Conservation (phyloP, 176 grass and related monocot genomes). For the Pharus latifolius region DNA sequence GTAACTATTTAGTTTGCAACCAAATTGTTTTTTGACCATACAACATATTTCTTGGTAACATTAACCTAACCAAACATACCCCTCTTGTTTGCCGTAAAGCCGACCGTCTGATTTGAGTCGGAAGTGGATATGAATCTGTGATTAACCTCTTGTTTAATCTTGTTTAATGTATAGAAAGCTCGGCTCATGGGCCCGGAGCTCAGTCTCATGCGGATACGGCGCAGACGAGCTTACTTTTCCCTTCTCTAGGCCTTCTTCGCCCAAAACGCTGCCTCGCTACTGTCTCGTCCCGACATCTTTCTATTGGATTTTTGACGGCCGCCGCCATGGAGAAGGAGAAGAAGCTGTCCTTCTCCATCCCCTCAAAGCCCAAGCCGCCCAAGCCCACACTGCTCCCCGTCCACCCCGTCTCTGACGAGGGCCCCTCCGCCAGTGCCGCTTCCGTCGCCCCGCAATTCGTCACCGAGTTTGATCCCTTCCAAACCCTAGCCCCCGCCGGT, state of each 20-base stretch:
- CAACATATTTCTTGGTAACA: no score
- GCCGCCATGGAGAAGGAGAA: slow-evolving; percentile 47
- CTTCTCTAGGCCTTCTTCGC: no score
- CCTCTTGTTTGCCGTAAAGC: no score
- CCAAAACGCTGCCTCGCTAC: no score
- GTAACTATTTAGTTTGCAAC: no score
- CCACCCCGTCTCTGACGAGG: not conserved
- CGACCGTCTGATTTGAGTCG: no score
- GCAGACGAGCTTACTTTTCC: not conserved
- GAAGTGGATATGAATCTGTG: no score
- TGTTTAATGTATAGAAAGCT: no score
- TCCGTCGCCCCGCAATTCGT: slow-evolving; percentile 42
- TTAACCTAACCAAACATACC: no score
- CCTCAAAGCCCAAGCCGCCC: slow-evolving; percentile 32
- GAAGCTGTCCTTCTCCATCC: slow-evolving; percentile 76
- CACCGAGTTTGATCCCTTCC: slow-evolving; percentile 71
- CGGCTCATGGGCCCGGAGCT: not conserved
- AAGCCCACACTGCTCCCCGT: slow-evolving; percentile 8
- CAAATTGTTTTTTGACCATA: no score
- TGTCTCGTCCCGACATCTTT: slow-evolving; percentile 25
- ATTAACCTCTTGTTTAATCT: no score
- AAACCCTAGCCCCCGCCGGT: slow-evolving; percentile 31
- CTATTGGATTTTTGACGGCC: no score
- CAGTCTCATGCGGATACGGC: not conserved
- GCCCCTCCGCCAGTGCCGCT: not conserved